Evolutionary conservation across 2,329 filamentous ascomycete species (phyloP).

Genomic region (Penicillium sp.): DNA sequence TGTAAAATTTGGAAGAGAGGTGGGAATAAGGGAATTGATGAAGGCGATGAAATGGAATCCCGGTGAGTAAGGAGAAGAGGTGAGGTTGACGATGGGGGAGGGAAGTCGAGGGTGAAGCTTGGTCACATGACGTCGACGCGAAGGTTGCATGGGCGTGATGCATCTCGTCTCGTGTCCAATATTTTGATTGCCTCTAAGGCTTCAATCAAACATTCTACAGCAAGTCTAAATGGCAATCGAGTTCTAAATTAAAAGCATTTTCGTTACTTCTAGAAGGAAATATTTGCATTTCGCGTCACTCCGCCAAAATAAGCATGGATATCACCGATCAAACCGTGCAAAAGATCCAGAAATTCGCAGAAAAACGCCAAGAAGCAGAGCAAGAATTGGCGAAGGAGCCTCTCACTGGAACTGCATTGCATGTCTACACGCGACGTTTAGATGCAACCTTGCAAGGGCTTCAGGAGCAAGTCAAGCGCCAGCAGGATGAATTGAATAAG

Average conservation of each 20-base stretch:
- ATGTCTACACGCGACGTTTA: conserved; percentile 46
- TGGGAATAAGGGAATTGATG: not conserved
- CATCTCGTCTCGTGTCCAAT: not conserved
- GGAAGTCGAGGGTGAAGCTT: conserved; percentile 7
- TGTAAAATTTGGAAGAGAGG: not conserved
- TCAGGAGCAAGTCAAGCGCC: conserved; percentile 52
- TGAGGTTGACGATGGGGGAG: conserved; percentile 3
- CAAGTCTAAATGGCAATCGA: not conserved
- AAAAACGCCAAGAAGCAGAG: conserved; percentile 38
- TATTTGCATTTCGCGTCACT: not conserved
- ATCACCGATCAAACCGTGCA: conserved; percentile 33
- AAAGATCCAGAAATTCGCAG: conserved; percentile 37
- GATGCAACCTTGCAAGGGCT: conserved; percentile 68
- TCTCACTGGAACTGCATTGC: conserved; percentile 30
- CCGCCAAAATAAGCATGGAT: conserved; percentile 26
- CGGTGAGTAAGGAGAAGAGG: conserved; percentile 2
- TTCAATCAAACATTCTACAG: not conserved
- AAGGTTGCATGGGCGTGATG: conserved; percentile 2
- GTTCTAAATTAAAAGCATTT: not conserved
- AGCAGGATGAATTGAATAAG: conserved; percentile 49
- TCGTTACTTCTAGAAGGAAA: not conserved
- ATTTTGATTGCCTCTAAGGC: conserved; percentile 1
- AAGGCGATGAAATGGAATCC: not conserved
- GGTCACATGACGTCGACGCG: conserved; percentile 12
- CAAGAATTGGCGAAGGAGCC: conserved; percentile 32